A percentile compares a stretch with the other conserved stretches of the same genome.
phyloP scores from a whole-genome alignment of 2,329 filamentous ascomycete genomes.

The Colletotrichum eremochloae region DNA sequence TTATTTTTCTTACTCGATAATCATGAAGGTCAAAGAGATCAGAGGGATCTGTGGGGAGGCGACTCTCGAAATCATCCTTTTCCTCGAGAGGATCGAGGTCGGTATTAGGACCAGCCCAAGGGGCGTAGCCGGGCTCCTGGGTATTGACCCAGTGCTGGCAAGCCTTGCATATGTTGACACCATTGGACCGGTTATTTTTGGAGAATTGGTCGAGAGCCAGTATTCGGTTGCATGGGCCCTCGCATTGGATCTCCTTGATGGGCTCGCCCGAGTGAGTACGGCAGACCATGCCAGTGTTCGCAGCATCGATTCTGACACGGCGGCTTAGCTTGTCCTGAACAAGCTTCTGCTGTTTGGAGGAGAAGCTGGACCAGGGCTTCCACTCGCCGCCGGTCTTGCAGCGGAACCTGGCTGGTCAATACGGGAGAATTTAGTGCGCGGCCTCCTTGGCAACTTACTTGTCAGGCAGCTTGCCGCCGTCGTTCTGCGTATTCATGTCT shows the following conservation, averaged over 20 bases:
- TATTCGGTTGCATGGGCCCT: constrained; percentile 48
- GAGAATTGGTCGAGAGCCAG: constrained; percentile 50
- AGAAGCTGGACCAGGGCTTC: constrained; percentile 51
- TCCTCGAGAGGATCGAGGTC: constrained; percentile 25
- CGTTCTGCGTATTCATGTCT: neutral
- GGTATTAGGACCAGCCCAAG: constrained; percentile 29
- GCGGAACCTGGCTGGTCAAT: constrained; percentile 47
- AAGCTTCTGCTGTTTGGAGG: constrained; percentile 49
- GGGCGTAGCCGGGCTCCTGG: constrained; percentile 49
- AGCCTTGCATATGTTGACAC: constrained; percentile 51
- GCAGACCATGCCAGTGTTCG: constrained; percentile 54
- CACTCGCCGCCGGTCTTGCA: constrained; percentile 55
- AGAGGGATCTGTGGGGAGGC: constrained; percentile 26
- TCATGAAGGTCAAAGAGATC: constrained; percentile 29
- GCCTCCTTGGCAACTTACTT: constrained; percentile 1
- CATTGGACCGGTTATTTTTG: constrained; percentile 47
- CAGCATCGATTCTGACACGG: constrained; percentile 44
- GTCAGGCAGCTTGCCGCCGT: constrained; percentile 25
- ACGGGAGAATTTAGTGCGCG: neutral
- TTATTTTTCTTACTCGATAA: constrained; percentile 6
- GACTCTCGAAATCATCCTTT: constrained; percentile 10
- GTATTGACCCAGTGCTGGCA: constrained; percentile 54
- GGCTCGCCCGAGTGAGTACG: constrained; percentile 49
- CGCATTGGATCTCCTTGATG: constrained; percentile 49
- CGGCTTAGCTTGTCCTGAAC: constrained; percentile 43